Evolutionary conservation across 2,329 filamentous ascomycete species (phyloP).

Genomic region (Fusarium multiceps): DNA sequence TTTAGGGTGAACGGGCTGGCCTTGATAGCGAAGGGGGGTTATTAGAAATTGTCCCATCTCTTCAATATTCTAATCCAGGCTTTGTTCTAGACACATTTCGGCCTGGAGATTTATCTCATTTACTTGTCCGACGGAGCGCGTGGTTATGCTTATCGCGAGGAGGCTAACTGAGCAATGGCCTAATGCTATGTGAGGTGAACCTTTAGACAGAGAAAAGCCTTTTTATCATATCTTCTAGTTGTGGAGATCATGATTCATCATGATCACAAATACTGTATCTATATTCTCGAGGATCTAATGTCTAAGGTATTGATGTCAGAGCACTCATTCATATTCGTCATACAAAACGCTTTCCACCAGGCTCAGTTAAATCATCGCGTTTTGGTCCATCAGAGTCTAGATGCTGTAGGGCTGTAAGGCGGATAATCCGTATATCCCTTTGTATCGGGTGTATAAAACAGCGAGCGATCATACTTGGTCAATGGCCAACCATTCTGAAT

Average conservation of each 20-base stretch:
- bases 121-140: not conserved
- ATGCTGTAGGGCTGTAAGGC: slow-evolving; percentile 20
- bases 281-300: not conserved
- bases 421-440: slow-evolving; percentile 41
- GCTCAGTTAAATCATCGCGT: not conserved
- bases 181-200: not conserved
- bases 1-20: not conserved
- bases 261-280: not conserved
- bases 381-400: slow-evolving; percentile 23
- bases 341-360: not conserved
- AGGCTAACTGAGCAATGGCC: not conserved
- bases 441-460: slow-evolving; percentile 36
- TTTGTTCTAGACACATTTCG: not conserved
- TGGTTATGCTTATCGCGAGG: not conserved
- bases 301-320: not conserved
- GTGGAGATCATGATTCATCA: not conserved
- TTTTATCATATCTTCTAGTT: not conserved
- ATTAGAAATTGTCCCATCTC: not conserved
- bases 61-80: not conserved
- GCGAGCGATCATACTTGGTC: slow-evolving; percentile 36
- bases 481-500: slow-evolving; percentile 43
- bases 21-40: not conserved
- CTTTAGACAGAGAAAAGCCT: not conserved
- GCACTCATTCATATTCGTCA: not conserved
- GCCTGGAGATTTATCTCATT: not conserved